Evolutionary conservation across 2,329 filamentous ascomycete genomes (phyloP), one percentile per base, ranked within the genome.

Genomic region (Talaromyces sp.): DNA sequence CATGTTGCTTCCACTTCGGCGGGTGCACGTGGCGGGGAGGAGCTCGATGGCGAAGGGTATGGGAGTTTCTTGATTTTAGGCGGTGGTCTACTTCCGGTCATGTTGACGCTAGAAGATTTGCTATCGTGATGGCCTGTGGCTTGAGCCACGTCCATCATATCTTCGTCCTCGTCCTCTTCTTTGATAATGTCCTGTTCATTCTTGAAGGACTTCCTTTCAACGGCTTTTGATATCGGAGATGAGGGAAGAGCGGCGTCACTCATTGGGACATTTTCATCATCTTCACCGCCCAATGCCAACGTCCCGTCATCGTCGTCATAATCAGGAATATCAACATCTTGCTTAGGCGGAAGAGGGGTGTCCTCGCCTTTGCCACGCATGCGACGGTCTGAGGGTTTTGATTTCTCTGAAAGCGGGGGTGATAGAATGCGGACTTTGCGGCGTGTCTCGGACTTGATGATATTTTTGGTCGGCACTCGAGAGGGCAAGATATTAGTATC

Each of bases 101-200:
- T 88, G 75, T 99, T 98, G 70, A 98, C 87, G 68, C 88, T 94
- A 11, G 87, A 82, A 9, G 86, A 81, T 63, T 85, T 87, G 66
- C 90, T 84, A 27, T 88, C 81, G 39, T 81, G 73, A 65, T 85
- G 83, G 16, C 89, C 90, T 43, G 90, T 86, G 64, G 85, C 86
- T 75, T 96, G 90, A 24, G 91, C 88, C 62, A 97, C 87, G 74
- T 97, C 93, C 88, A 97, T 91, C 81, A 93, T 84, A 67, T 88
- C 86, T 54, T 92, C 90, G 39, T 96, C 92, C 19, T 67, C 66
- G 48, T 92, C 90, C 39, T 67, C 66, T 24, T 91, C 88, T 2
- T 91, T 89, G 13, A 92, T 90, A 1, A 88, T 85, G 16, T 43
- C 61, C 13, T 89, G 87, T 66, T 90, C 88, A 14, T 78, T 75